Percentiles rank a stretch among this genome's conserved stretches.
These are phyloP conservation scores for Hypsizygus marmoreus DNA, from an alignment of 768 basidiomycete genomes.

Conservation along the genomic window DNA sequence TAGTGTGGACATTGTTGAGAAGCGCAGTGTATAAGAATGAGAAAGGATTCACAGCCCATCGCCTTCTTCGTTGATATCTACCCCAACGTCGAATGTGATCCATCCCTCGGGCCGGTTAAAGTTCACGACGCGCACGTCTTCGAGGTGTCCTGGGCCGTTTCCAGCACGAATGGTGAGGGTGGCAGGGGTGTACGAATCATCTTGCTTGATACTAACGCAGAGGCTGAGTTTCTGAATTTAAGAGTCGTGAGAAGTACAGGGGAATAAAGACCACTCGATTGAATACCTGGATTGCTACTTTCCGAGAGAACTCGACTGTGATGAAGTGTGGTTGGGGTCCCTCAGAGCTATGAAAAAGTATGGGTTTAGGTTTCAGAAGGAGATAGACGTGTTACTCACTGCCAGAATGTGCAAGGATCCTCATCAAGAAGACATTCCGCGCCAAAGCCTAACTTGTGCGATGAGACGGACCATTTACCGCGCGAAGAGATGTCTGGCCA, in stretches of 20 bases:
- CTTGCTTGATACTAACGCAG: slow-evolving; percentile 72
- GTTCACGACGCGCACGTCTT: slow-evolving; percentile 83
- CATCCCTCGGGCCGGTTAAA: slow-evolving; percentile 92
- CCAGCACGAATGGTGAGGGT: slow-evolving; percentile 90
- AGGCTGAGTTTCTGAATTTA: slow-evolving; percentile 88
- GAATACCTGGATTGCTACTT: slow-evolving; percentile 86
- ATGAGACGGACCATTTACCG: slow-evolving; percentile 94
- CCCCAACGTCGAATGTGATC: slow-evolving; percentile 83
- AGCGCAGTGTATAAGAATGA: neutral
- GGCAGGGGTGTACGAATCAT: slow-evolving; percentile 96
- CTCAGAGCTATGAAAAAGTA: slow-evolving; percentile 58
- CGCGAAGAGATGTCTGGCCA: slow-evolving; percentile 87
- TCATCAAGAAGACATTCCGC: slow-evolving; percentile 86
- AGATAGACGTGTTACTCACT: slow-evolving; percentile 62
- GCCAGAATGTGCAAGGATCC: slow-evolving; percentile 94
- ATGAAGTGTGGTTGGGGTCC: slow-evolving; percentile 97
- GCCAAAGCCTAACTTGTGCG: slow-evolving; percentile 94
- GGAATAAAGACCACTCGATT: too few species aligned
- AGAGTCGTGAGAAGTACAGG: too few species aligned
- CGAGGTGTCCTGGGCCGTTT: slow-evolving; percentile 85
- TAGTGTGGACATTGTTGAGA: slow-evolving; percentile 1
- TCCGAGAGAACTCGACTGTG: slow-evolving; percentile 89
- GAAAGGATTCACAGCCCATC: slow-evolving; percentile 64
- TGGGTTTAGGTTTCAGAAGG: too few species aligned
- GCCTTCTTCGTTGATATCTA: slow-evolving; percentile 74